Evolutionary conservation across 345 rosid genomes (phyloP), one percentile per base, ranked within the genome.

Genomic region (Bruguiera gymnorhiza): DNA sequence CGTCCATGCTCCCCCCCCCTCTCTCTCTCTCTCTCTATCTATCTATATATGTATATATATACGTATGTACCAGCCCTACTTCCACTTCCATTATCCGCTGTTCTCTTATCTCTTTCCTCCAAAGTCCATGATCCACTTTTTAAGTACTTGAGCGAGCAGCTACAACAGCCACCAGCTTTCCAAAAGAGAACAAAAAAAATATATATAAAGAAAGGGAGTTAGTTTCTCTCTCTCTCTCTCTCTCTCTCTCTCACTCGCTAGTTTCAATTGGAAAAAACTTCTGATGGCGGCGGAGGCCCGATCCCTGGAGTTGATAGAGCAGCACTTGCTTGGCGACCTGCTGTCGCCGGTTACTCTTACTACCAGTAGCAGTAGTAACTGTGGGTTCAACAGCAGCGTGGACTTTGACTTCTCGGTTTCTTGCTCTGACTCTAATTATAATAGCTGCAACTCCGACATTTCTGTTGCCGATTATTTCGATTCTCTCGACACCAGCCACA

Each of bases 291-390:
- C 82, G 3, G 67, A 79, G 37, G 66, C n/a, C 21, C 86, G 80
- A 65, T 73, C 87, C 34, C 86, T 93, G 52, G 79, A 62, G 73
- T 66, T 79, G 56, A 87, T 93, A 67, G 52, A 86, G 73, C 84
- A 80, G 15, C 84, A 85, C 67, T 81, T 93, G 39, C 80, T 92
- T 20, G 88, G 73, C 37, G 97, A 88, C 53, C 71, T 71, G 21
- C 58, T 66, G 2, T 76, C 78, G 24, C 78, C 78, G 2, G 34
- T 75, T 8, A 32, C 65, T 37, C 0, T 15, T 54, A 6, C 70
- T 9, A 43, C 50, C 4, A 43, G 5, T 13, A 43, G 5, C 3
- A 43, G 5, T 43, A 11, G 16, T 39, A 11, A 15, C 50, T 43
- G 19, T 15, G 4, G 0, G 15, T 43, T 11, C 16, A 43, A 15